phyloP scores from a whole-genome alignment of 441 rosid species.

The Hura crepitans region DNA sequence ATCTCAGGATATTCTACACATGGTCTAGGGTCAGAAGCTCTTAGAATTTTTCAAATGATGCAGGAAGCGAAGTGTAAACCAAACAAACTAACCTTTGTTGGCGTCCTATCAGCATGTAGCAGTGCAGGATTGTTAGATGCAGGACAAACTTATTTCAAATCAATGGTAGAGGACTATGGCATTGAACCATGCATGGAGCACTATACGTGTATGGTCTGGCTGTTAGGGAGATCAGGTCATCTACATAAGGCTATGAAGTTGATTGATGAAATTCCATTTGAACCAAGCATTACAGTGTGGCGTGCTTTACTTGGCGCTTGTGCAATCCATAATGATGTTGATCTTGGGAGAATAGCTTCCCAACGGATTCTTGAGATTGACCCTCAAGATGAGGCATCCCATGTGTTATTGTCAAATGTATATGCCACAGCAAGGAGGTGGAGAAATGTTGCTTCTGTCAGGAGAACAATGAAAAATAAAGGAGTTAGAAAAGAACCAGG shows the following conservation, averaged over 20 bases:
- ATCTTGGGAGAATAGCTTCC: conserved; percentile 59
- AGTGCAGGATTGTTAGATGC: conserved; percentile 58
- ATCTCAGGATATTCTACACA: conserved; percentile 79
- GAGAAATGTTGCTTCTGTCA: conserved; percentile 53
- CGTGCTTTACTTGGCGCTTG: conserved; percentile 85
- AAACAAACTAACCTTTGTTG: conserved; percentile 49
- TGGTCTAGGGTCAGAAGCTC: conserved; percentile 52
- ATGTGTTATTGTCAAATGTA: conserved; percentile 68
- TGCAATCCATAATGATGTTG: conserved; percentile 57
- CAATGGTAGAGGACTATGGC: conserved; percentile 59
- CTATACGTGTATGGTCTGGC: conserved; percentile 79
- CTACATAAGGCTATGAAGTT: conserved; percentile 59
- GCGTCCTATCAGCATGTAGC: conserved; percentile 77
- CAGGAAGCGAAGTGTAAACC: conserved; percentile 45
- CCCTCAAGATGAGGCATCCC: conserved; percentile 72
- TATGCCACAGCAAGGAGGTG: conserved; percentile 69
- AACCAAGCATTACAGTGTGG: conserved; percentile 73
- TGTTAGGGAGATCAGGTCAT: conserved; percentile 69
- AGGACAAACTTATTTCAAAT: conserved; percentile 64
- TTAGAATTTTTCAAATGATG: conserved; percentile 47
- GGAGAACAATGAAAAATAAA: conserved; percentile 62
- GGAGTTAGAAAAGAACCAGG: conserved; percentile 85
- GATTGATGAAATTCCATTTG: conserved; percentile 58
- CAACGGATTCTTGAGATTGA: conserved; percentile 56
- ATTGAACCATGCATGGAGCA: conserved; percentile 77